Conservation (phyloP, 2,329 filamentous ascomycete genomes). For the Nemania abortiva region DNA sequence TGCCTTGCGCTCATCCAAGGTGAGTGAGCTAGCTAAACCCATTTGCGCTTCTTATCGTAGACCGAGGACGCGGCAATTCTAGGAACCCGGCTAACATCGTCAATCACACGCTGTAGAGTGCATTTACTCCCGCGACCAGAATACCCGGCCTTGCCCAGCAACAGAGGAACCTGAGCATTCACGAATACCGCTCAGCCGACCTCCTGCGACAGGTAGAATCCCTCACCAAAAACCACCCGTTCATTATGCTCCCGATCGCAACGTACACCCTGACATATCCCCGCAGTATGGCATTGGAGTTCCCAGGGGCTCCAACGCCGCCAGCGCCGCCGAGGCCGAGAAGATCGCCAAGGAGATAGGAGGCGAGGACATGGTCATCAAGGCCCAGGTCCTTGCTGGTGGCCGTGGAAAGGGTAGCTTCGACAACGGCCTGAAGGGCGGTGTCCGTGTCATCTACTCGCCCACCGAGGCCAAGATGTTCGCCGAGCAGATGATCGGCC, state of each 20-base stretch:
- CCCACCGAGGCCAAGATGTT: slow-evolving; percentile 97
- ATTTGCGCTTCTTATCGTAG: slow-evolving; percentile 6
- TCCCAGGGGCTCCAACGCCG: slow-evolving; percentile 88
- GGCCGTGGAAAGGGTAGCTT: slow-evolving; percentile 98
- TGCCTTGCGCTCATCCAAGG: slow-evolving; percentile 82
- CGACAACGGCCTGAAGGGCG: slow-evolving; percentile 98
- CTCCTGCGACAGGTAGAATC: slow-evolving; percentile 78
- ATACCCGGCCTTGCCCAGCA: slow-evolving; percentile 79
- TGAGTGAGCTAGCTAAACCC: slow-evolving; percentile 61
- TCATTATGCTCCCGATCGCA: slow-evolving; percentile 18
- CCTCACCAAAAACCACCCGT: slow-evolving; percentile 39
- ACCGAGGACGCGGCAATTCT: slow-evolving; percentile 4
- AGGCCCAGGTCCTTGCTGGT: slow-evolving; percentile 98
- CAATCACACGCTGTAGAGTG: slow-evolving; percentile 43
- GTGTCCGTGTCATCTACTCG: slow-evolving; percentile 99
- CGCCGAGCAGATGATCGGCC: slow-evolving; percentile 98
- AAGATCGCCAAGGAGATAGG: slow-evolving; percentile 89
- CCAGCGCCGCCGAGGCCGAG: slow-evolving; percentile 88
- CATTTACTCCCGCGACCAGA: slow-evolving; percentile 64
- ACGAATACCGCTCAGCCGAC: slow-evolving; percentile 97
- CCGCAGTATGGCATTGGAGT: slow-evolving; percentile 91
- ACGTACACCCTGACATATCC: slow-evolving; percentile 44
- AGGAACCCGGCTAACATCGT: slow-evolving; percentile 21
- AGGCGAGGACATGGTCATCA: slow-evolving; percentile 98
- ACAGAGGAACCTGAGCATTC: slow-evolving; percentile 90